Conservation (phyloP, 2,329 filamentous ascomycete species). For the Dactylellina parvicollis region DNA sequence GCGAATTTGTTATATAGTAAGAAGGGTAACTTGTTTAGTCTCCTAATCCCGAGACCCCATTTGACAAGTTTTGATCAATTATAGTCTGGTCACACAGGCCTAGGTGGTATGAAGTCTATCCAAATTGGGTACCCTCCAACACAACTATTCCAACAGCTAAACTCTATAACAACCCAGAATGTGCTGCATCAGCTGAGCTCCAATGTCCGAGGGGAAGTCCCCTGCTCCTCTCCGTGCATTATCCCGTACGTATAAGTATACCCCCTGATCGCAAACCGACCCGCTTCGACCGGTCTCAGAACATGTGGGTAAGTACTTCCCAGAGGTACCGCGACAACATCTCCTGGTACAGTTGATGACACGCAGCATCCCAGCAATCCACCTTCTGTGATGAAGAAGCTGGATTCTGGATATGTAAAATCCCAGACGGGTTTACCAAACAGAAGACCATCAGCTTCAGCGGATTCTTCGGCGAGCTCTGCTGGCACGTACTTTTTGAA, state of each 20-base stretch:
- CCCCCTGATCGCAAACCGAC: slow-evolving; percentile 50
- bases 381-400: slow-evolving; percentile 57
- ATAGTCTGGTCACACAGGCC: too few species aligned
- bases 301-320: slow-evolving; percentile 56
- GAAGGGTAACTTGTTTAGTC: too few species aligned
- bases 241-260: slow-evolving; percentile 55
- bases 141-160: too few species aligned
- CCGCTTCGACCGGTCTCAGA: slow-evolving; percentile 51
- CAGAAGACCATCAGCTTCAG: slow-evolving; percentile 52
- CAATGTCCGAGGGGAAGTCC: neutral
- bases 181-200: too few species aligned
- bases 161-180: too few species aligned
- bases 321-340: slow-evolving; percentile 52
- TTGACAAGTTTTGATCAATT: too few species aligned
- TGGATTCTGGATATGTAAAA: slow-evolving; percentile 57
- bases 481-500: slow-evolving; percentile 55
- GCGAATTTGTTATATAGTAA: too few species aligned
- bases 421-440: slow-evolving; percentile 58
- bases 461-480: slow-evolving; percentile 55
- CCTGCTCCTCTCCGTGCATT: slow-evolving; percentile 55
- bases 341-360: slow-evolving; percentile 45
- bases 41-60: too few species aligned
- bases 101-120: too few species aligned
- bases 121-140: too few species aligned
- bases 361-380: slow-evolving; percentile 55